Evolutionary conservation across 2,329 filamentous ascomycete species (phyloP).

Genomic region (Cordyceps militaris): DNA sequence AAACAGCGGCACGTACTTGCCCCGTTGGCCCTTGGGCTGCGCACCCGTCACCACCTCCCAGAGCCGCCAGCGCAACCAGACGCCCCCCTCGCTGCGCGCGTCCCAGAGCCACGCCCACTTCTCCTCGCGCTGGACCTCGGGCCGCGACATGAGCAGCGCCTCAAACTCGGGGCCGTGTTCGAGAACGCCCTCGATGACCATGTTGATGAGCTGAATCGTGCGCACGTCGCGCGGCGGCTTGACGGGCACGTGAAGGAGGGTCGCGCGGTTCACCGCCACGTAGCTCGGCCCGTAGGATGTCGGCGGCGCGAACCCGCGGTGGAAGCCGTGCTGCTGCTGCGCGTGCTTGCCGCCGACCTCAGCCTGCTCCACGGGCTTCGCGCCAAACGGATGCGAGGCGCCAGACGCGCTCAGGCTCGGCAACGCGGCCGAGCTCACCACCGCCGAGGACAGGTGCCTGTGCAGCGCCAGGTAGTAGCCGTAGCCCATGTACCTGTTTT

Average conservation of each 20-base stretch:
- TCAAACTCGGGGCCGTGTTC: conserved; percentile 83
- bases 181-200: conserved; percentile 72
- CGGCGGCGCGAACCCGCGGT: conserved; percentile 68
- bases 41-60: conserved; percentile 77
- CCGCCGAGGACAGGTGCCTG: conserved; percentile 72
- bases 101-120: conserved; percentile 96
- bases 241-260: conserved; percentile 61
- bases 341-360: conserved; percentile 27
- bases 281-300: conserved; percentile 51
- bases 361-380: conserved; percentile 50
- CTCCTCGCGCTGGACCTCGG: conserved; percentile 76
- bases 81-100: conserved; percentile 65
- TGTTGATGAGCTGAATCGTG: conserved; percentile 78
- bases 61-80: conserved; percentile 89
- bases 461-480: conserved; percentile 77
- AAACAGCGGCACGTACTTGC: conserved; percentile 59
- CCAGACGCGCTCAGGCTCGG: conserved; percentile 29
- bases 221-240: conserved; percentile 70
- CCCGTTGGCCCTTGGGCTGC: conserved; percentile 36
- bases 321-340: conserved; percentile 34
- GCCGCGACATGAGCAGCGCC: conserved; percentile 79
- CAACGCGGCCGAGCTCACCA: conserved; percentile 38
- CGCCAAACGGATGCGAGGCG: conserved; percentile 65
- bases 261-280: conserved; percentile 37
- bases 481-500: conserved; percentile 78